A percentile compares a stretch with the other conserved stretches of the same genome.
Evolutionary conservation across 441 rosid genomes (phyloP).

Genomic region (Gossypium schwendimanii): DNA sequence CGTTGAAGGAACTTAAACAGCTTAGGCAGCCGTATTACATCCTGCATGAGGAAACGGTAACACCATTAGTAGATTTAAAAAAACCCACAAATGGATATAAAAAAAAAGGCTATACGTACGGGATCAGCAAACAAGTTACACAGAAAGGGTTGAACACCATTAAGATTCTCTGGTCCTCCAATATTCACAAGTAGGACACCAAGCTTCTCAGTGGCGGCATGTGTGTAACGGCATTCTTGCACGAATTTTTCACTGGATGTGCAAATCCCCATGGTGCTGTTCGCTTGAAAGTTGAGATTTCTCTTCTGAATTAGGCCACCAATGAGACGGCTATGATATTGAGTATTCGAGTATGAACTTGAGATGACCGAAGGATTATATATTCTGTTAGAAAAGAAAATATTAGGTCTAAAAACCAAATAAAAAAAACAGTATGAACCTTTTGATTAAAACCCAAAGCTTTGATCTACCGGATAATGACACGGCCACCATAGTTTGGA

Average conservation of each 20-base stretch:
- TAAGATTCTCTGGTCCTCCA: constrained; percentile 95
- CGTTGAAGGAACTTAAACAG: constrained; percentile 71
- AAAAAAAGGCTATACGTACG: constrained; percentile 29
- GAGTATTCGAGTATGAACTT: background rate
- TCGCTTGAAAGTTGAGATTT: constrained; percentile 30
- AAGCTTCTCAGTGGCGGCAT: constrained; percentile 47
- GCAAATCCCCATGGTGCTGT: constrained; percentile 33
- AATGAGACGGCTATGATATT: background rate
- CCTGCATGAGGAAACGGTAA: constrained; percentile 32
- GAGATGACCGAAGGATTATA: constrained; percentile 3
- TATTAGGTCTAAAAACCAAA: constrained; percentile 3
- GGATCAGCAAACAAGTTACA: constrained; percentile 95
- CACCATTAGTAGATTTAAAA: background rate
- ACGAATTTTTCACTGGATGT: constrained; percentile 27
- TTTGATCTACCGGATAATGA: too few relatives aligned
- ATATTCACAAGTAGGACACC: constrained; percentile 84
- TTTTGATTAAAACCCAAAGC: background rate
- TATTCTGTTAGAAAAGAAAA: background rate
- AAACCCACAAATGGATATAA: background rate
- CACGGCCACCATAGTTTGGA: too few relatives aligned
- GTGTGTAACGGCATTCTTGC: constrained; percentile 30
- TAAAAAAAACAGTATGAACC: background rate
- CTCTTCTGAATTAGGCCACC: constrained; percentile 24
- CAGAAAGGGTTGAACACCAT: constrained; percentile 83
- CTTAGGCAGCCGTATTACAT: constrained; percentile 81